Evolutionary conservation across 2,329 filamentous ascomycete species (phyloP).

Genomic region (Colletotrichum somersetense): DNA sequence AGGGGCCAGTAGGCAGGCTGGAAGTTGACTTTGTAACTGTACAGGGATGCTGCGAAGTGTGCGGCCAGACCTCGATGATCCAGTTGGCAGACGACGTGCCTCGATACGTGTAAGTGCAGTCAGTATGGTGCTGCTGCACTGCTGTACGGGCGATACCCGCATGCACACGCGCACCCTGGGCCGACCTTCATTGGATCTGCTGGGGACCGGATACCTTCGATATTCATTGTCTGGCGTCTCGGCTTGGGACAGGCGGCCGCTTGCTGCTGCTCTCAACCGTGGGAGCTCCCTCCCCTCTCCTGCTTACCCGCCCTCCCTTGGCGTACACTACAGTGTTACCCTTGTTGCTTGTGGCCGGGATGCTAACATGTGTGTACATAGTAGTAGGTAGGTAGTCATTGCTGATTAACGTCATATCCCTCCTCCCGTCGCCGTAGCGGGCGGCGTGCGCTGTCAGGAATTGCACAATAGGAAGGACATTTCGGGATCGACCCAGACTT

Average conservation of each 20-base stretch:
- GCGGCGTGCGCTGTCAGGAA: slow-evolving; percentile 15
- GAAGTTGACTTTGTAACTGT: background rate
- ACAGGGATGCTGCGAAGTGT: background rate
- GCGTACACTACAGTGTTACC: background rate
- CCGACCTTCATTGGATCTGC: background rate
- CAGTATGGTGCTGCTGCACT: background rate
- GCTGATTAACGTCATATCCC: background rate
- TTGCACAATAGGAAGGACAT: slow-evolving; percentile 35
- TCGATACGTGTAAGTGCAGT: background rate
- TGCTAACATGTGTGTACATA: background rate
- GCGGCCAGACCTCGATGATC: slow-evolving; percentile 7
- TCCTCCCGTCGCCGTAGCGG: slow-evolving; percentile 6
- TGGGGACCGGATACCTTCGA: background rate
- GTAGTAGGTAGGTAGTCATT: background rate
- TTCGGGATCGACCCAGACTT: slow-evolving; percentile 22
- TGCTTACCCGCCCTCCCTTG: background rate
- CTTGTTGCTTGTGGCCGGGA: background rate
- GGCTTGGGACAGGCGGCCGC: background rate
- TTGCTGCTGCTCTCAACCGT: slow-evolving; percentile 6
- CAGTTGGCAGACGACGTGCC: slow-evolving; percentile 25
- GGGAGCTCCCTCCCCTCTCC: background rate
- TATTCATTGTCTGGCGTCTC: background rate
- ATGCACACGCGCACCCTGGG: background rate
- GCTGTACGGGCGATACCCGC: background rate
- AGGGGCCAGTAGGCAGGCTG: slow-evolving; percentile 7